Evolutionary conservation across 176 grass and related monocot species (phyloP).

Genomic region (Phyllostachys edulis): DNA sequence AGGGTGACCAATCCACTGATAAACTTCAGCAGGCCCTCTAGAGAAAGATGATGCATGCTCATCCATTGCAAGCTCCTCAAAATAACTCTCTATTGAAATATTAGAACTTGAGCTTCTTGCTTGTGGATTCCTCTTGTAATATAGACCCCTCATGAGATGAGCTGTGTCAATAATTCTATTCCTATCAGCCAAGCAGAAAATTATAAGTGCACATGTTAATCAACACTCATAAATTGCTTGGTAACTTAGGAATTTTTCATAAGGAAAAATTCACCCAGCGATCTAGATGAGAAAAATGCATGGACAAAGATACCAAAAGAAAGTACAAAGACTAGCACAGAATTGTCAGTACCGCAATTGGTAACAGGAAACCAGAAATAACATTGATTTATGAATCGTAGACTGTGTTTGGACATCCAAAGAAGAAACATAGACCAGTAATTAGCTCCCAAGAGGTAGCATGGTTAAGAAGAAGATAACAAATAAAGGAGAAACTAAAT

Average conservation of each 20-base stretch:
- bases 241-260: neutral
- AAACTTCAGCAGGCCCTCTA: conserved; percentile 48
- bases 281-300: neutral
- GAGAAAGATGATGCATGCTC: conserved; percentile 54
- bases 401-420: neutral
- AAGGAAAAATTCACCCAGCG: neutral
- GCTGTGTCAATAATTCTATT: conserved; percentile 50
- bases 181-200: conserved; percentile 45
- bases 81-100: conserved; percentile 50
- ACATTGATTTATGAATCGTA: neutral
- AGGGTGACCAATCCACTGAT: conserved; percentile 74
- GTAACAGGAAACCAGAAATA: conserved; percentile 4
- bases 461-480: neutral
- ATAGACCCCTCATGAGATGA: conserved; percentile 72
- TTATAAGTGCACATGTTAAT: neutral
- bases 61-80: conserved; percentile 66
- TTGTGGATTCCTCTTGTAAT: conserved; percentile 74
- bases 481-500: neutral
- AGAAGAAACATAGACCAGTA: no score
- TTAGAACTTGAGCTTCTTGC: conserved; percentile 27
- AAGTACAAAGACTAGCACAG: neutral
- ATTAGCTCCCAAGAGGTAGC: neutral
- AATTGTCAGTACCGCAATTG: conserved; percentile 6
- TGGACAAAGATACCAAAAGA: neutral
- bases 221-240: neutral